Evolutionary conservation across 805 yeast genomes (phyloP), one percentile per base, ranked within the genome.

Genomic region (Candida nonsorbophila): DNA sequence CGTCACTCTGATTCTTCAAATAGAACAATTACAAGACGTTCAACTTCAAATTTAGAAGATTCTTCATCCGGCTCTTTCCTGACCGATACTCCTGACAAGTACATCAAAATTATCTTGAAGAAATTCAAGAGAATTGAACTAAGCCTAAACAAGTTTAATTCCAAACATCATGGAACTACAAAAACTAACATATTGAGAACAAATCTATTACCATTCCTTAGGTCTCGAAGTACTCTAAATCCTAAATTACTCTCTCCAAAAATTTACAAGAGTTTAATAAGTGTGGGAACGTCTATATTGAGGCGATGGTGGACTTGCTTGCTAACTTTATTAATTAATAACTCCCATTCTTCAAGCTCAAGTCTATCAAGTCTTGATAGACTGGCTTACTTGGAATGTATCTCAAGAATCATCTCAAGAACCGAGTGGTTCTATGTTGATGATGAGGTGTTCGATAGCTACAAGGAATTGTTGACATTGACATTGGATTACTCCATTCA

Each of bases 281-380:
- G 57, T 39, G 52, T 64, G 4, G 41, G 53, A 5, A 33, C 53
- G 4, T 43, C 62, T 11, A 46, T 61, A 7, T 38, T 73, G 11
- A 40, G 66, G 7, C 61, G 57, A 40, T 75, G 80, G 80, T 74
- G 80, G 80, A 42, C 53, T n/a, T 54, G 67, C n/a, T 45, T 74
- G 10, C 42, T 74, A 11, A 31, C 35, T 5, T 38, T 53, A 3
- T 41, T 55, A 20, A 38, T 32, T 9, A 38, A 38, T 15, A 32
- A 43, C n/a, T 10, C 33, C 11, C 19, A 11, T 16, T 34, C 33
- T 30, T 47, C 16, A 9, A 42, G 41, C 20, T 51, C 58, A 10
- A 28, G 27, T 8, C 54, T 71, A 11, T 56, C 73, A 1, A 51
- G 66, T 4, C 47, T 67, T 10, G 80, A 74, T 51, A 53, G 69